These are phyloP conservation scores for Cordyceps tenuipes DNA, from an alignment of 2,329 filamentous ascomycete genomes.

Conservation along the genomic window DNA sequence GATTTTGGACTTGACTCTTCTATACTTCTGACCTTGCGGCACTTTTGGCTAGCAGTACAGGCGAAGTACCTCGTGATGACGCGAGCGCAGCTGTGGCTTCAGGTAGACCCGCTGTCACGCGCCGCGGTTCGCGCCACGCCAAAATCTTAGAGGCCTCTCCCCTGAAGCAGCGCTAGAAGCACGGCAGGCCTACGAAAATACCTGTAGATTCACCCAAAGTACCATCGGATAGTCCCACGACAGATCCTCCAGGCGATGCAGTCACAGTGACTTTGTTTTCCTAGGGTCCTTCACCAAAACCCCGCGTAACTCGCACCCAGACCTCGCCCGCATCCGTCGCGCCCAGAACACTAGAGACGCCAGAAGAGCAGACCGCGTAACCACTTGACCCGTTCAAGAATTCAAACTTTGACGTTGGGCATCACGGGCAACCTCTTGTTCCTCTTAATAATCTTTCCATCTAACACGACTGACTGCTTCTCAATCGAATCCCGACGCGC, in stretches of 20 bases:
- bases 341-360: constrained; percentile 20
- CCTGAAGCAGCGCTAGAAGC: not conserved
- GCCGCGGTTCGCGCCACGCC: constrained; percentile 5
- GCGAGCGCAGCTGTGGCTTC: not conserved
- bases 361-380: constrained; percentile 12
- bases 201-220: not conserved
- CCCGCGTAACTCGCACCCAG: not conserved
- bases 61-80: not conserved
- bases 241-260: not conserved
- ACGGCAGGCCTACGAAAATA: not conserved
- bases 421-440: constrained; percentile 1
- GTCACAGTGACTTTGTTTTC: not conserved
- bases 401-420: not conserved
- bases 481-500: not conserved
- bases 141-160: not conserved
- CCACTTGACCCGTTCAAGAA: not conserved
- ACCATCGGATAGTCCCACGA: not conserved
- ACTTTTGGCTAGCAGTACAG: not conserved
- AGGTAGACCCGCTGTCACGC: constrained; percentile 11
- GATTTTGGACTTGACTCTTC: too few relatives aligned
- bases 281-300: not conserved
- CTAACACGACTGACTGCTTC: not conserved
- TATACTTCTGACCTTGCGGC: not conserved
- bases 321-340: constrained; percentile 18
- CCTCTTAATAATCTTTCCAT: not conserved